These are phyloP conservation scores for Vitis hybrid DNA, from an alignment of 177 flowering plant genomes.

Conservation along the genomic window DNA sequence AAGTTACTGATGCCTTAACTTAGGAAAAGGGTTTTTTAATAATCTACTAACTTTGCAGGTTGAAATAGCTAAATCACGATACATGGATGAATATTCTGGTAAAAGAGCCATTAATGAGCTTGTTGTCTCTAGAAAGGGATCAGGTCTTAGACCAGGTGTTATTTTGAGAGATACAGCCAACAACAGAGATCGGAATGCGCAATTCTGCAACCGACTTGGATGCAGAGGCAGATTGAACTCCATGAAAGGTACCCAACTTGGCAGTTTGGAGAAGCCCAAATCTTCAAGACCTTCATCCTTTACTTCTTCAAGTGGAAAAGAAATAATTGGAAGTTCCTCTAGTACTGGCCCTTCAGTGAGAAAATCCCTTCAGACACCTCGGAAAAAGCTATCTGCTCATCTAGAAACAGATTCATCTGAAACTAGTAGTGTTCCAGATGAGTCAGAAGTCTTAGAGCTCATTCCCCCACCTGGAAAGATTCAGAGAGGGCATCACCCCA, in stretches of 20 bases:
- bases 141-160: constrained; percentile 32
- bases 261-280: constrained; percentile 41
- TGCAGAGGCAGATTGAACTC: constrained; percentile 68
- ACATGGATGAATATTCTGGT: constrained; percentile 60
- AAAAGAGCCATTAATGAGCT: constrained; percentile 41
- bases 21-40: neutral
- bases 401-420: constrained; percentile 47
- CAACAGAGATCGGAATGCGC: constrained; percentile 38
- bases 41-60: constrained; percentile 12
- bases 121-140: constrained; percentile 42
- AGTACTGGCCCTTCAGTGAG: constrained; percentile 26
- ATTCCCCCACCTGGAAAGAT: constrained; percentile 24
- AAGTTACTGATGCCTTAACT: neutral
- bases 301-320: constrained; percentile 55
- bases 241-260: constrained; percentile 32
- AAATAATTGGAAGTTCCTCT: constrained; percentile 59
- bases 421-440: constrained; percentile 36
- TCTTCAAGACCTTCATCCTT: constrained; percentile 34
- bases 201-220: constrained; percentile 61
- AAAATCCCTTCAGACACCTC: constrained; percentile 29
- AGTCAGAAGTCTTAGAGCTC: constrained; percentile 31
- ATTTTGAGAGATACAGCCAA: constrained; percentile 44
- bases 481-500: constrained; percentile 21
- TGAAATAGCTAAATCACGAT: neutral
- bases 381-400: constrained; percentile 30